phyloP scores from a whole-genome alignment of 2,329 filamentous ascomycete genomes.

The Colletotrichum magnum region DNA sequence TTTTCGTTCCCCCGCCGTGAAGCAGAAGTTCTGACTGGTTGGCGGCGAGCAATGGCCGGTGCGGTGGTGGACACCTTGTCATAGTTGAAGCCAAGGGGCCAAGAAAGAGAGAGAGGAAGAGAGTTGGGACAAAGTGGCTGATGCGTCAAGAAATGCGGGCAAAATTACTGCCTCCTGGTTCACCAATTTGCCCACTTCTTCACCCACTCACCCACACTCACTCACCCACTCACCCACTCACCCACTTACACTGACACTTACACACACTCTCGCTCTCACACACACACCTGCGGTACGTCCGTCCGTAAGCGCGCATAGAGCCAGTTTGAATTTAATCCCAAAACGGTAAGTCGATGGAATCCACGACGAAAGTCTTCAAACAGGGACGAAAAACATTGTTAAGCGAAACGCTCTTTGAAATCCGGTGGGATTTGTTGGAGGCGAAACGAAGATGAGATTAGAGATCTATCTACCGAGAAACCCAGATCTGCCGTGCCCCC shows the following conservation, averaged over 20 bases:
- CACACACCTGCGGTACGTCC: too few species aligned
- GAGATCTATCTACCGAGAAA: slow-evolving; percentile 11
- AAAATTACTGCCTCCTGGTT: background rate
- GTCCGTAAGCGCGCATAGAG: too few species aligned
- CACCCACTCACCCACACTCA: too few species aligned
- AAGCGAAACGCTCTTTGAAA: background rate
- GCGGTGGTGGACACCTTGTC: background rate
- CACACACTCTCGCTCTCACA: too few species aligned
- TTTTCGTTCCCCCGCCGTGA: background rate
- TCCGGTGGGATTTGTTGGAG: background rate
- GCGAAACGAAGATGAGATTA: slow-evolving; percentile 17
- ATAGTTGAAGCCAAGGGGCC: background rate
- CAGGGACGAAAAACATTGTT: background rate
- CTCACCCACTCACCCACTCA: too few species aligned
- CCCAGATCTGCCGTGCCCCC: slow-evolving; percentile 1
- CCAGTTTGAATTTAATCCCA: background rate
- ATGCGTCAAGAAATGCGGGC: slow-evolving; percentile 2
- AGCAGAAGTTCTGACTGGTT: too few species aligned
- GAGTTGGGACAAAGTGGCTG: slow-evolving; percentile 6
- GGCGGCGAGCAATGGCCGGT: slow-evolving; percentile 1
- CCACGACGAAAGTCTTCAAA: background rate
- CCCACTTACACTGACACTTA: too few species aligned
- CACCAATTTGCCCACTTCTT: too few species aligned
- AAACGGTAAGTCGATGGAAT: slow-evolving; percentile 16
- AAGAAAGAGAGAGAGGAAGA: background rate